Evolutionary conservation across 768 basidiomycete species (phyloP).

Genomic region (Tulasnella calospora): DNA sequence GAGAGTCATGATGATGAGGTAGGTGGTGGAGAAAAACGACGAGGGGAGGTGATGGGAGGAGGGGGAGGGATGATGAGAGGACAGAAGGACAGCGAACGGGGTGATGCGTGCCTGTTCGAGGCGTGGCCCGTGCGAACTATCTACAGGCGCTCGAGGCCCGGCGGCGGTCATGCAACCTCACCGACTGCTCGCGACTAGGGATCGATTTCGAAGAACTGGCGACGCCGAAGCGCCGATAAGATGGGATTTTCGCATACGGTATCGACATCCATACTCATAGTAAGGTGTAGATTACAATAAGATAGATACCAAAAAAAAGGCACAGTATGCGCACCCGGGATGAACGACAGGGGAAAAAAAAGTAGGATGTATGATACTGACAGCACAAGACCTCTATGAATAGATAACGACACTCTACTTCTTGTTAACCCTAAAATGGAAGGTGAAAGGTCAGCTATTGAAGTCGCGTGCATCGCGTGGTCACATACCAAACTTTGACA

Average conservation of each 20-base stretch:
- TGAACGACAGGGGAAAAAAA: background rate
- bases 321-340: background rate
- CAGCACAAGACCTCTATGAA: constrained; percentile 1
- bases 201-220: background rate
- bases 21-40: background rate
- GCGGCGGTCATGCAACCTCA: constrained; percentile 7
- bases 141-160: constrained; percentile 8
- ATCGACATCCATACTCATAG: constrained; percentile 6
- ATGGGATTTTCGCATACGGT: constrained; percentile 10
- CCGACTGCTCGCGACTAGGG: background rate
- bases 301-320: constrained; percentile 8
- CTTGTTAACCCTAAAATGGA: constrained; percentile 27
- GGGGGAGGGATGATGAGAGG: background rate
- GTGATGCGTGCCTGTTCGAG: constrained; percentile 2
- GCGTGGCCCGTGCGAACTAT: constrained; percentile 4
- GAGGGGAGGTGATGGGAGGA: background rate
- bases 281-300: background rate
- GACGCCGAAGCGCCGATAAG: background rate
- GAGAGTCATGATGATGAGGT: constrained; percentile 2
- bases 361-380: background rate
- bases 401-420: constrained; percentile 20
- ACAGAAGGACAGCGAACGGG: background rate
- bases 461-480: background rate
- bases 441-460: background rate
- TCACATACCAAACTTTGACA: constrained; percentile 72